Evolutionary conservation across 768 basidiomycete species (phyloP), one percentile per base, ranked within the genome.

Genomic region (Suillus plorans): DNA sequence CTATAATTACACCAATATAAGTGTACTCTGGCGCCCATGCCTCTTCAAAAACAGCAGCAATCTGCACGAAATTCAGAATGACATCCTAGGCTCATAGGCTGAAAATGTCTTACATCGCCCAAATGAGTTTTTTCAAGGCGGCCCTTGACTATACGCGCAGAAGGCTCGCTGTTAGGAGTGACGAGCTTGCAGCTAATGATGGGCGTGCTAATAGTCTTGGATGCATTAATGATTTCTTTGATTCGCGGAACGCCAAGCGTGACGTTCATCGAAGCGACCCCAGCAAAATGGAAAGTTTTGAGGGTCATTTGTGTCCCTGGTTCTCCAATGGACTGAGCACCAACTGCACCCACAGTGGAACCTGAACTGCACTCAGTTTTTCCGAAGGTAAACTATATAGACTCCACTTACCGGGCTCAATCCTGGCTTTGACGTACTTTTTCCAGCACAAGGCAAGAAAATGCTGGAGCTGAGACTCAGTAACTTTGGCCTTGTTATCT

Each of bases 271-370:
- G 96, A 97, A 9, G 97, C 97, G 67, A 99, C 97, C 80, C 97
- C 97, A 71, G 97, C 97, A 78, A 99, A 99, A 83, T 99, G 97
- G 88, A 99, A 99, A 63, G 97, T 99, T 80, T 99, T 99, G 68
- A 99, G 78, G 2, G 97, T 99, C 97, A 99, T 99, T 74, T 99
- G 97, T 0, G 97, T 99, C 49, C 97, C 97, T 1, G 97, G 97
- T 78, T 99, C 97, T 72, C 97, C 97, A 68, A 99, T 99, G 1
- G 97, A 99, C 73, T 99, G 97, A 6, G 97, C 97, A 5, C 97
- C 97, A 49, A 99, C 95, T 37, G 97, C 97, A 36, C 97, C 97
- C 22, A 99, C 97, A 22, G 97, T 99, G 0, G 97, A 98, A 12
- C 96, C 95, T 94, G 59, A 37, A 53, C 3, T 22, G 25, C 12